phyloP scores from a whole-genome alignment of 2,329 filamentous ascomycete species.

The Stylonectria norvegica region DNA sequence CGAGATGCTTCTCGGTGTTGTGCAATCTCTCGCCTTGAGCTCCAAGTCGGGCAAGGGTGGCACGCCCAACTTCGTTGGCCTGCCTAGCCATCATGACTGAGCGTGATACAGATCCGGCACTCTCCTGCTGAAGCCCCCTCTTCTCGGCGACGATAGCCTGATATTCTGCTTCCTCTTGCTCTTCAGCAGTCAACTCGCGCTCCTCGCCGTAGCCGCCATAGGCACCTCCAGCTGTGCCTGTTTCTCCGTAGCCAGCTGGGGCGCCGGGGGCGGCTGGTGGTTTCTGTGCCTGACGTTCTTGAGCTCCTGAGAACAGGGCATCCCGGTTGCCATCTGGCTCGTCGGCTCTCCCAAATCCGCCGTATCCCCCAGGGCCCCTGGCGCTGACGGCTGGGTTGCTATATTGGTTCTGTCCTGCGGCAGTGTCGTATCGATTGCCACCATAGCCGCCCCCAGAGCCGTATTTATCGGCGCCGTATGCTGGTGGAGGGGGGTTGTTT shows the following conservation, averaged over 20 bases:
- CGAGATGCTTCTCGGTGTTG: slow-evolving; percentile 79
- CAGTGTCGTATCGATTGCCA: slow-evolving; percentile 49
- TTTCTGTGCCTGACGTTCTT: slow-evolving; percentile 46
- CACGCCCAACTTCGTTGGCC: slow-evolving; percentile 58
- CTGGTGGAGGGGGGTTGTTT: slow-evolving; percentile 29
- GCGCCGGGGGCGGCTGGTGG: slow-evolving; percentile 21
- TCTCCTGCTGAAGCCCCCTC: slow-evolving; percentile 73
- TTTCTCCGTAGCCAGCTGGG: slow-evolving; percentile 22
- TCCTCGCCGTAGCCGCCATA: slow-evolving; percentile 62
- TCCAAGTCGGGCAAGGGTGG: slow-evolving; percentile 69
- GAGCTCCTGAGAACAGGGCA: slow-evolving; percentile 59
- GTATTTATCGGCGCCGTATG: slow-evolving; percentile 54
- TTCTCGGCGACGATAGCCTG: slow-evolving; percentile 52
- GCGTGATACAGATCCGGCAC: slow-evolving; percentile 43
- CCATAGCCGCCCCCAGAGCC: slow-evolving; percentile 51
- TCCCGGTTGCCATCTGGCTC: slow-evolving; percentile 55
- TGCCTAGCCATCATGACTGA: slow-evolving; percentile 41
- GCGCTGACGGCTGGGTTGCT: slow-evolving; percentile 29
- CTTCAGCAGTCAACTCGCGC: slow-evolving; percentile 77
- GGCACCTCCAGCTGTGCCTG: slow-evolving; percentile 25
- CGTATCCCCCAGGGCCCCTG: slow-evolving; percentile 57
- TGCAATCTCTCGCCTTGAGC: slow-evolving; percentile 77
- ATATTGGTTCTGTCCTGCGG: slow-evolving; percentile 28
- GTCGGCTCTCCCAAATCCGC: slow-evolving; percentile 50
- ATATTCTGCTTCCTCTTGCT: slow-evolving; percentile 70